phyloP scores from a whole-genome alignment of 1,284 basidiomycete genomes.

The Porphyrellus sp. region DNA sequence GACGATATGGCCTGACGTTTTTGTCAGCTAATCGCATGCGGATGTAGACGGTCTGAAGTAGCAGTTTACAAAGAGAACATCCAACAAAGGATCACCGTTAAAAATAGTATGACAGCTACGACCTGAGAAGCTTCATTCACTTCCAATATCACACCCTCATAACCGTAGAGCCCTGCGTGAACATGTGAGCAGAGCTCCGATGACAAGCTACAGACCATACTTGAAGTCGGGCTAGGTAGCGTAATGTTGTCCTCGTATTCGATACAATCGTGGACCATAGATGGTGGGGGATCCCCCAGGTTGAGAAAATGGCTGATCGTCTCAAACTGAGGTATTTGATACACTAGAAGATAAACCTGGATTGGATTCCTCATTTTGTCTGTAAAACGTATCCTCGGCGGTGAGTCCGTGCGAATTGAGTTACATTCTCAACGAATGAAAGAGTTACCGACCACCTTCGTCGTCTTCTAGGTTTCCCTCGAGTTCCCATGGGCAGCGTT shows the following conservation, averaged over 20 bases:
- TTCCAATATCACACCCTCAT: conserved; percentile 80
- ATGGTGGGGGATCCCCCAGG: conserved; percentile 65
- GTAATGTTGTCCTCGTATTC: conserved; percentile 76
- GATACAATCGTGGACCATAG: conserved; percentile 83
- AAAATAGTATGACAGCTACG: conserved; percentile 68
- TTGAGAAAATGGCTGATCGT: conserved; percentile 72
- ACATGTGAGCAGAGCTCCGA: conserved; percentile 19
- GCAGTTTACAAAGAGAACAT: neutral
- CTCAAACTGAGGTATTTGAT: conserved; percentile 51
- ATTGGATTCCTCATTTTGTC: conserved; percentile 49
- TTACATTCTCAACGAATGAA: neutral
- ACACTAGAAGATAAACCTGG: neutral
- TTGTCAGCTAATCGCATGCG: conserved; percentile 30
- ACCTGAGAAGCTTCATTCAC: conserved; percentile 77
- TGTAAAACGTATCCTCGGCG: conserved; percentile 62
- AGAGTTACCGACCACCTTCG: conserved; percentile 55
- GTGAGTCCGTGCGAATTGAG: conserved; percentile 49
- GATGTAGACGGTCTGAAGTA: conserved; percentile 2
- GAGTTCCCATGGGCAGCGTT: conserved; percentile 86
- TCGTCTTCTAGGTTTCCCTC: conserved; percentile 72
- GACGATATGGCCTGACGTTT: conserved; percentile 68
- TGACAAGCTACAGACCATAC: conserved; percentile 44
- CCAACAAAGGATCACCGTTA: conserved; percentile 33
- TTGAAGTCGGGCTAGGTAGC: conserved; percentile 67
- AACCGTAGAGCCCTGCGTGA: conserved; percentile 63